A percentile compares a stretch with the other conserved stretches of the same genome.
phyloP scores from a whole-genome alignment of 2,329 filamentous ascomycete species.

The Penicillium corylophilum region DNA sequence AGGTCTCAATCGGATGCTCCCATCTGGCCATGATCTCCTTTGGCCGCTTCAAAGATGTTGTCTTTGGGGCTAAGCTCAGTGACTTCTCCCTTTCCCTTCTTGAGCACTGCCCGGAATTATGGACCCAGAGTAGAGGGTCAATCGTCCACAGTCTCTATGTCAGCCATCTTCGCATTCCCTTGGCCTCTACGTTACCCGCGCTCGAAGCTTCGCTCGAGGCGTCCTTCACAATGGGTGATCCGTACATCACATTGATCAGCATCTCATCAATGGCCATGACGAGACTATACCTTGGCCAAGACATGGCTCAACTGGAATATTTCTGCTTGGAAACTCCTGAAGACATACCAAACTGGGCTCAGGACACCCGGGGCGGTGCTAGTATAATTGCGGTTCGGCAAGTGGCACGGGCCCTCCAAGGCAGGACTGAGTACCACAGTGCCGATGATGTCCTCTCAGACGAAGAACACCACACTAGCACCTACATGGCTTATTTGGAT shows the following conservation, averaged over 20 bases:
- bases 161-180: conserved; percentile 58
- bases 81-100: conserved; percentile 55
- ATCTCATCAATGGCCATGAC: conserved; percentile 59
- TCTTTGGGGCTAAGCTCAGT: conserved; percentile 55
- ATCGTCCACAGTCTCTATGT: conserved; percentile 60
- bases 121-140: conserved; percentile 56
- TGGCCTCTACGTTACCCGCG: conserved; percentile 52
- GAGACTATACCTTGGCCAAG: conserved; percentile 57
- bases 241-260: conserved; percentile 58
- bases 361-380: conserved; percentile 59
- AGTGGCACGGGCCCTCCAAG: conserved; percentile 59
- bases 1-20: conserved; percentile 59
- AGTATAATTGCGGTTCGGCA: conserved; percentile 57
- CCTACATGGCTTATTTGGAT: conserved; percentile 51
- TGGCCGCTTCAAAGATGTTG: conserved; percentile 58
- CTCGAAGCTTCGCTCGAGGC: conserved; percentile 58
- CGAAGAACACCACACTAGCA: conserved; percentile 50
- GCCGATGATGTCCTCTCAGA: conserved; percentile 55
- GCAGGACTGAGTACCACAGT: conserved; percentile 55
- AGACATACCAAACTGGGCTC: conserved; percentile 57
- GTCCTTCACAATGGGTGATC: conserved; percentile 58
- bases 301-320: conserved; percentile 57
- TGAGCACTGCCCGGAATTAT: conserved; percentile 52
- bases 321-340: conserved; percentile 58
- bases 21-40: conserved; percentile 58